These are phyloP conservation scores for Daedalea quercina DNA, from an alignment of 768 basidiomycete genomes.

Conservation along the genomic window DNA sequence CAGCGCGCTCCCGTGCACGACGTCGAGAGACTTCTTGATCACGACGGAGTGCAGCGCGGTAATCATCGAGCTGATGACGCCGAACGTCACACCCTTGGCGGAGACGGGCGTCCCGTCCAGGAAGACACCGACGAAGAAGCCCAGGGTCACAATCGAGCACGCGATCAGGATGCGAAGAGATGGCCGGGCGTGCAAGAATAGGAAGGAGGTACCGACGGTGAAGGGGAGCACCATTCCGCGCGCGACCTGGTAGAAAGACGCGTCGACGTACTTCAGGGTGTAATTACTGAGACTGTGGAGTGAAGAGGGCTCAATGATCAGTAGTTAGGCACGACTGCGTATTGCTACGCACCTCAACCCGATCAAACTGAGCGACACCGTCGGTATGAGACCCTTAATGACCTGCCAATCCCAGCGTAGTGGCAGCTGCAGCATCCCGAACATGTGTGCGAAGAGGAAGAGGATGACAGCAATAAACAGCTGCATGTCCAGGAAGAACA, in stretches of 20 bases:
- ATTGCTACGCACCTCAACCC: slow-evolving; percentile 59
- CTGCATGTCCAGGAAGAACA: slow-evolving; percentile 85
- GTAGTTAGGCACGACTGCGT: not conserved
- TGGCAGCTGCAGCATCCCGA: slow-evolving; percentile 62
- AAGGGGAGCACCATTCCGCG: slow-evolving; percentile 90
- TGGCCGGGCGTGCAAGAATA: slow-evolving; percentile 71
- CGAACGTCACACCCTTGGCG: slow-evolving; percentile 66
- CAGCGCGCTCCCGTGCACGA: slow-evolving; percentile 81
- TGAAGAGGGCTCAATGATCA: not conserved
- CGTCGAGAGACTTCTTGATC: slow-evolving; percentile 78
- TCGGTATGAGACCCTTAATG: slow-evolving; percentile 68
- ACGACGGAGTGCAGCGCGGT: slow-evolving; percentile 90
- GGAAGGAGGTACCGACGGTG: slow-evolving; percentile 82
- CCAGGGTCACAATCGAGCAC: slow-evolving; percentile 77
- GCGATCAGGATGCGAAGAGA: slow-evolving; percentile 68
- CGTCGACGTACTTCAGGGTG: slow-evolving; percentile 89
- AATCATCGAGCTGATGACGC: slow-evolving; percentile 78
- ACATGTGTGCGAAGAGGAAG: slow-evolving; percentile 55
- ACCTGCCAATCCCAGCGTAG: slow-evolving; percentile 57
- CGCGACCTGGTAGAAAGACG: slow-evolving; percentile 94
- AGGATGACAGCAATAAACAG: slow-evolving; percentile 73
- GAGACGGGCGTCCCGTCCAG: slow-evolving; percentile 61
- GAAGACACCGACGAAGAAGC: slow-evolving; percentile 90
- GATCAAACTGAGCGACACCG: slow-evolving; percentile 71
- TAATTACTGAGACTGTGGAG: slow-evolving; percentile 73